These are phyloP conservation scores for Talaromyces rugulosus DNA, from an alignment of 2,329 filamentous ascomycete species.

Conservation along the genomic window DNA sequence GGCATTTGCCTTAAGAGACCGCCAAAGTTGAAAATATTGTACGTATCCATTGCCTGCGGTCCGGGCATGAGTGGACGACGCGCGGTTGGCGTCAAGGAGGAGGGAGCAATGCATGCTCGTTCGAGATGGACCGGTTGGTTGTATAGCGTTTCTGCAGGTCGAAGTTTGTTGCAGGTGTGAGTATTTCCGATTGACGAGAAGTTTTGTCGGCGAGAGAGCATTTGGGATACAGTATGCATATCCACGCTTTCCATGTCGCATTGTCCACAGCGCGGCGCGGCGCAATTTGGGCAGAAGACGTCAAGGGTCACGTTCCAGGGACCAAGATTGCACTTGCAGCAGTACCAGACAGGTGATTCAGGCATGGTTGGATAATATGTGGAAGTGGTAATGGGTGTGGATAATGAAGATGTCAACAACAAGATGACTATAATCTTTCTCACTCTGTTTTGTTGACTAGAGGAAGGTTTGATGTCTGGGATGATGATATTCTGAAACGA, in stretches of 20 bases:
- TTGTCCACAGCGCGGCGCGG: conserved; percentile 17
- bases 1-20: conserved; percentile 4
- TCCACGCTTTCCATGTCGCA: conserved; percentile 9
- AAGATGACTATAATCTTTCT: not conserved
- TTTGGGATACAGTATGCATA: not conserved
- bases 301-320: conserved; percentile 25
- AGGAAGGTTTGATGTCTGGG: not conserved
- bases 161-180: not conserved
- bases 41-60: not conserved
- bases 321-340: conserved; percentile 30
- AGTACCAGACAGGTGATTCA: conserved; percentile 25
- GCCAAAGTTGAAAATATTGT: conserved; percentile 4
- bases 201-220: not conserved
- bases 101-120: not conserved
- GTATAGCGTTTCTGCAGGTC: not conserved
- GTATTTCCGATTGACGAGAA: not conserved
- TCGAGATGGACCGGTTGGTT: not conserved
- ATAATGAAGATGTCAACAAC: not conserved
- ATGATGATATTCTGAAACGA: not conserved
- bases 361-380: conserved; percentile 8
- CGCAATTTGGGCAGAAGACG: conserved; percentile 25
- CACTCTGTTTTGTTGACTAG: not conserved
- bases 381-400: not conserved
- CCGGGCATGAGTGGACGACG: not conserved
- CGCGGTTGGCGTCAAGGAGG: not conserved